A percentile compares a stretch with the other conserved stretches of the same genome.
phyloP scores from a whole-genome alignment of 2,329 filamentous ascomycete genomes.

The Penicillium griseofulvum region DNA sequence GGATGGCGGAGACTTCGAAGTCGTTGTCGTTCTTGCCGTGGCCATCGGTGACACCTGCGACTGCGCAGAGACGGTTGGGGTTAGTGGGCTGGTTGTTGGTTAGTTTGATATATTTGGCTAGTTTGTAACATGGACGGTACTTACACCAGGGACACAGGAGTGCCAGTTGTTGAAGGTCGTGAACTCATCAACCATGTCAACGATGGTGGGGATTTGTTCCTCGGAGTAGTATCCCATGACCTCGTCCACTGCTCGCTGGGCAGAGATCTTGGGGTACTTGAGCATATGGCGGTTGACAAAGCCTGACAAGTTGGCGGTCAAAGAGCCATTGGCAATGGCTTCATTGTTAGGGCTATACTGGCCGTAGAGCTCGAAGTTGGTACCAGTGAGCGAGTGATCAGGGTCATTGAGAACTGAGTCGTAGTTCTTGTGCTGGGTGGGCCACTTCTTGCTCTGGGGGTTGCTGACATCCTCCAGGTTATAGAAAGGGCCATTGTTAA shows the following conservation, averaged over 20 bases:
- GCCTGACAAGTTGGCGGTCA: constrained; percentile 31
- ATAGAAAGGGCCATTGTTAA: constrained; percentile 42
- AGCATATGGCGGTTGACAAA: constrained; percentile 40
- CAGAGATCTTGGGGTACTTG: constrained; percentile 29
- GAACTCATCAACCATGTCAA: constrained; percentile 40
- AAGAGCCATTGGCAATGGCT: constrained; percentile 31
- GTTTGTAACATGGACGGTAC: constrained; percentile 14
- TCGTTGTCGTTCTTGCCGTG: constrained; percentile 29
- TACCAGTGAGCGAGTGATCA: constrained; percentile 40
- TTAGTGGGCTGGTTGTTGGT: constrained; percentile 37
- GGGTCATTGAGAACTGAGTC: constrained; percentile 43
- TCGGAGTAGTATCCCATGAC: constrained; percentile 46
- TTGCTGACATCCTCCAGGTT: constrained; percentile 35
- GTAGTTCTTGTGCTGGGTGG: constrained; percentile 34
- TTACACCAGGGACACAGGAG: constrained; percentile 42
- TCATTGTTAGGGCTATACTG: constrained; percentile 38
- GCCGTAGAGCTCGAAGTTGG: constrained; percentile 44
- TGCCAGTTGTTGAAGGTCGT: constrained; percentile 46
- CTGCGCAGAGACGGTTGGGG: constrained; percentile 40
- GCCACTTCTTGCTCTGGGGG: constrained; percentile 24
- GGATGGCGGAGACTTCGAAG: constrained; percentile 29
- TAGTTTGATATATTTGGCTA: constrained; percentile 1
- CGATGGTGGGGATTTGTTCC: constrained; percentile 40
- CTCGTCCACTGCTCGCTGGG: constrained; percentile 33
- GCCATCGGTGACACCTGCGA: constrained; percentile 28